phyloP scores from a whole-genome alignment of 345 rosid species.

The Lenwebbia sp. region DNA sequence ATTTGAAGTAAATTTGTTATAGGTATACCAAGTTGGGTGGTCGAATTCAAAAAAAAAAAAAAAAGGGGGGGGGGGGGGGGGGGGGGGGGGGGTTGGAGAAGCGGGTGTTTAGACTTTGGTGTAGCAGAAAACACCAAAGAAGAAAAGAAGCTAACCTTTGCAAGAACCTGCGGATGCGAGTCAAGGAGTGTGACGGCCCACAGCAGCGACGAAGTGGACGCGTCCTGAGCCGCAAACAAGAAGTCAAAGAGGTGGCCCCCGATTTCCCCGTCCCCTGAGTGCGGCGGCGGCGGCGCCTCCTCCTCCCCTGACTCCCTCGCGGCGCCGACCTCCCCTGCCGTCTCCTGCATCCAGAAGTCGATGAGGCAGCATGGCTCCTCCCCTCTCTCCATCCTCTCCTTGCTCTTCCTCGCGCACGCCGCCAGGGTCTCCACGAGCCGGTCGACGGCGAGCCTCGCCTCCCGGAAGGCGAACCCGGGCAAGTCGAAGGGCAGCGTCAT shows the following conservation, averaged over 20 bases:
- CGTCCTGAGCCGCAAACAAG: slow-evolving; percentile 83
- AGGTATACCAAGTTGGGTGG: too few species aligned
- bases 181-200: slow-evolving; percentile 79
- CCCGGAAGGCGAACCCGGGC: slow-evolving; percentile 58
- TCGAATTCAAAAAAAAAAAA: too few species aligned
- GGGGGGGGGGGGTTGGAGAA: too few species aligned
- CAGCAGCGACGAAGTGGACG: slow-evolving; percentile 76
- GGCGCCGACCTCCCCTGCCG: slow-evolving; percentile 20
- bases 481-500: slow-evolving; percentile 67
- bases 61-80: too few species aligned
- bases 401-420: slow-evolving; percentile 36
- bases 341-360: slow-evolving; percentile 82
- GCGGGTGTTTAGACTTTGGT: too few species aligned
- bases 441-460: slow-evolving; percentile 57
- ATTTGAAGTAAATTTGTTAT: too few species aligned
- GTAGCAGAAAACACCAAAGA: neutral
- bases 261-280: slow-evolving; percentile 37
- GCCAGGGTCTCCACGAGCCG: slow-evolving; percentile 36
- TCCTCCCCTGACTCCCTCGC: slow-evolving; percentile 15
- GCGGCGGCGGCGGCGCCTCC: slow-evolving; percentile 14
- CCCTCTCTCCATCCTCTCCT: slow-evolving; percentile 31
- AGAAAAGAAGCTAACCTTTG: neutral
- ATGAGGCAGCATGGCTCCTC: slow-evolving; percentile 58
- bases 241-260: slow-evolving; percentile 73
- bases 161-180: slow-evolving; percentile 55